phyloP scores from a whole-genome alignment of 208 protist species.

The Balamuthia mandrillaris region DNA sequence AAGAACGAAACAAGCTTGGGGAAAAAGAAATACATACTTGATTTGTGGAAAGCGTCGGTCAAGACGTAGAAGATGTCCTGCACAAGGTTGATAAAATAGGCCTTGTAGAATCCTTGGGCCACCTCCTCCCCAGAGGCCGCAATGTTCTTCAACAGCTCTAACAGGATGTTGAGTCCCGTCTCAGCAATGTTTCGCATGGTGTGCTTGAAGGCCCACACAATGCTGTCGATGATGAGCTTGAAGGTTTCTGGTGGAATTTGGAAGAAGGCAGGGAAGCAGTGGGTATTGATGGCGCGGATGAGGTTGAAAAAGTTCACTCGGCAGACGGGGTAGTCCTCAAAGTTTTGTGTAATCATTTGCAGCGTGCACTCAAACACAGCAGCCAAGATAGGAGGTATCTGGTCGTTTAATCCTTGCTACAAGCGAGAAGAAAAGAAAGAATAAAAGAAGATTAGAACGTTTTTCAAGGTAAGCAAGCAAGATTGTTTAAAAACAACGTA shows the following conservation, averaged over 20 bases:
- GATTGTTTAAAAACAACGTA: too few species aligned
- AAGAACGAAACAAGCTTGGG: background rate
- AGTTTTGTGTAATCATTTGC: conserved; percentile 94
- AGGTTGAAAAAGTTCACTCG: conserved; percentile 95
- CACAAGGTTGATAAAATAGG: conserved; percentile 72
- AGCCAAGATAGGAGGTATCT: conserved; percentile 91
- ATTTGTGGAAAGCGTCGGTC: conserved; percentile 80
- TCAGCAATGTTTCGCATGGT: conserved; percentile 89
- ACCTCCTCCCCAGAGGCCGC: background rate
- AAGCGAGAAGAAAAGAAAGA: background rate
- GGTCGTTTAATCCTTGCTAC: conserved; percentile 64
- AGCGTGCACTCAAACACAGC: conserved; percentile 94
- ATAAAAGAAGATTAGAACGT: background rate
- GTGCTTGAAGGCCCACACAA: conserved; percentile 97
- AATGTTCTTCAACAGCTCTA: conserved; percentile 22
- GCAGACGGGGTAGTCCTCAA: conserved; percentile 95
- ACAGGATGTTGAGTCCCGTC: conserved; percentile 73
- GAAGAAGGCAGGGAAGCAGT: conserved; percentile 68
- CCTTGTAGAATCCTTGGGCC: conserved; percentile 71
- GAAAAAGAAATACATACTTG: conserved; percentile 14
- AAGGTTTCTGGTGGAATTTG: conserved; percentile 69
- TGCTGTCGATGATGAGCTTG: conserved; percentile 86
- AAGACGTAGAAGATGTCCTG: conserved; percentile 77
- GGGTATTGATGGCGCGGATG: conserved; percentile 87
- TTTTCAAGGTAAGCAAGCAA: background rate